phyloP scores from a whole-genome alignment of 1,284 basidiomycete species.

The Hypsizygus ulmarius region DNA sequence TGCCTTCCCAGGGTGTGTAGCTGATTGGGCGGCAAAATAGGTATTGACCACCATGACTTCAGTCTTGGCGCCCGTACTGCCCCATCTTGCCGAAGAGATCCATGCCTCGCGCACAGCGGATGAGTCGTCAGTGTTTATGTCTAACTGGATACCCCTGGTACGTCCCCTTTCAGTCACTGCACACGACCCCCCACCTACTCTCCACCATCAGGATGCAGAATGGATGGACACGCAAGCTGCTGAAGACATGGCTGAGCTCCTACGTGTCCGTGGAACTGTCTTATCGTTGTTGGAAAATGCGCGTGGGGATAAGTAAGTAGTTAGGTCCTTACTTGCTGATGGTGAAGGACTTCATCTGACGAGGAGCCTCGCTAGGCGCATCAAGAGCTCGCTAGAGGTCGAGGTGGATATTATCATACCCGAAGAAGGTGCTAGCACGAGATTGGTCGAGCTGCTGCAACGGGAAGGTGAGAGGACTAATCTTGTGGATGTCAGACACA shows the following conservation, averaged over 20 bases:
- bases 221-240: slow-evolving; percentile 56
- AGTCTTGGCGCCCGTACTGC: slow-evolving; percentile 84
- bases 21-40: slow-evolving; percentile 35
- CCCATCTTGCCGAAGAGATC: slow-evolving; percentile 92
- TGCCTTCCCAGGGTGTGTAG: not conserved
- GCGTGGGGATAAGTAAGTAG: slow-evolving; percentile 60
- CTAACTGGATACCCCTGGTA: slow-evolving; percentile 61
- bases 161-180: slow-evolving; percentile 18
- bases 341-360: not conserved
- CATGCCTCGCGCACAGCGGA: slow-evolving; percentile 46
- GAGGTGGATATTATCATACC: slow-evolving; percentile 56
- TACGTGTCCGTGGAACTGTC: slow-evolving; percentile 55
- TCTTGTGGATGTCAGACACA: not conserved
- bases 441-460: slow-evolving; percentile 37
- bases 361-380: slow-evolving; percentile 40
- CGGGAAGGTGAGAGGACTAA: slow-evolving; percentile 44
- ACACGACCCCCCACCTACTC: not conserved
- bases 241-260: slow-evolving; percentile 57
- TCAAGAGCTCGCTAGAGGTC: slow-evolving; percentile 76
- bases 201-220: slow-evolving; percentile 37
- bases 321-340: not conserved
- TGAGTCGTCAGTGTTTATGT: slow-evolving; percentile 59
- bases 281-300: slow-evolving; percentile 68
- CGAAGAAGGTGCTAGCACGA: slow-evolving; percentile 22
- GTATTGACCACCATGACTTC: slow-evolving; percentile 67